Percentiles rank a stretch among this genome's conserved stretches.
These are phyloP conservation scores for Parasitella parasitica DNA, from an alignment of 371 early-diverging fungal genomes.

Conservation along the genomic window DNA sequence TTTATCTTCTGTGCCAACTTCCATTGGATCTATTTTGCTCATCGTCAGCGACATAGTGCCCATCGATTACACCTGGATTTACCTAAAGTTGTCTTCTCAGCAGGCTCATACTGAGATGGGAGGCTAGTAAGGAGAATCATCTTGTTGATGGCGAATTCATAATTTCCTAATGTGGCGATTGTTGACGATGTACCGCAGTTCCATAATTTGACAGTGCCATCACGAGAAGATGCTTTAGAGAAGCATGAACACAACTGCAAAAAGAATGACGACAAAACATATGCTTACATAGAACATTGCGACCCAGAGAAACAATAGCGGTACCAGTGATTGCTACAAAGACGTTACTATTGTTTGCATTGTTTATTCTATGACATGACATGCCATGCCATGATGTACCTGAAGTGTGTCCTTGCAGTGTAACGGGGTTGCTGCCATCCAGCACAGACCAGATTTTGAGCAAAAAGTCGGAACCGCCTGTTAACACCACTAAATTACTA, in stretches of 20 bases:
- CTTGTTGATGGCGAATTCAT: slow-evolving; percentile 35
- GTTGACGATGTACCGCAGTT: slow-evolving; percentile 50
- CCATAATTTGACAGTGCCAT: slow-evolving; percentile 59
- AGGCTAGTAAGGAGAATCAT: slow-evolving; percentile 29
- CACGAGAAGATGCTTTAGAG: slow-evolving; percentile 51
- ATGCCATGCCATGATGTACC: slow-evolving; percentile 41
- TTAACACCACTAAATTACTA: slow-evolving; percentile 70
- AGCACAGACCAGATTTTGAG: slow-evolving; percentile 73
- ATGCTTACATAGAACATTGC: slow-evolving; percentile 58
- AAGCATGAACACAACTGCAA: background rate
- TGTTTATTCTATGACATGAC: too few species aligned
- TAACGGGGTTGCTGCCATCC: slow-evolving; percentile 76
- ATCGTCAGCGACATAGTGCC: background rate
- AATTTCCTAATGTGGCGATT: slow-evolving; percentile 39
- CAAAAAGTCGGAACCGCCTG: slow-evolving; percentile 70
- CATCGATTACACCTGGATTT: background rate
- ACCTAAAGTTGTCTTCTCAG: slow-evolving; percentile 19
- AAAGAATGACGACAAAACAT: background rate
- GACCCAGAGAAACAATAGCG: slow-evolving; percentile 55
- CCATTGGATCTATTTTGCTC: slow-evolving; percentile 39
- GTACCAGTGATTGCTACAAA: slow-evolving; percentile 53
- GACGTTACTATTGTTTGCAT: background rate
- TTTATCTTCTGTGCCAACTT: slow-evolving; percentile 53
- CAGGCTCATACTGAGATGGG: slow-evolving; percentile 23
- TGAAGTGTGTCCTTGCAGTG: slow-evolving; percentile 67